These are phyloP conservation scores for Pulchroboletus neoregius DNA, from an alignment of 1,284 basidiomycete genomes.

Conservation along the genomic window DNA sequence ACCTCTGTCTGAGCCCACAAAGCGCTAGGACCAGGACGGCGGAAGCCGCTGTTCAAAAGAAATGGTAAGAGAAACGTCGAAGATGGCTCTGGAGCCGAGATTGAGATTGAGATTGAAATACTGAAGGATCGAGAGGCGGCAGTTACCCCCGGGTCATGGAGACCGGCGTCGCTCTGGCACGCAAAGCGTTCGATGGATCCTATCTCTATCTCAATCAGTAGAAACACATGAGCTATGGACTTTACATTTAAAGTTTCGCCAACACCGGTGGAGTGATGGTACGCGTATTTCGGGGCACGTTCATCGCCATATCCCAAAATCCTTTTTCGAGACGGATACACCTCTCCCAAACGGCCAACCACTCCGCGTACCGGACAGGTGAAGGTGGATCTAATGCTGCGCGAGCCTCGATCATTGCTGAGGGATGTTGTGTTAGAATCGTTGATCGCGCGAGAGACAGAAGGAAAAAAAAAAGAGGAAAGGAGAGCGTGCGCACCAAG, in stretches of 20 bases:
- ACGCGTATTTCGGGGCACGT: constrained; percentile 30
- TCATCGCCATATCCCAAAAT: constrained; percentile 88
- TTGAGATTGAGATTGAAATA: constrained; percentile 38
- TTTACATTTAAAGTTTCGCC: no score
- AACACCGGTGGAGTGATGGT: no score
- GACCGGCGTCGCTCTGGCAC: no score
- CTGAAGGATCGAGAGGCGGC: no score
- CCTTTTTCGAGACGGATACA: constrained; percentile 78
- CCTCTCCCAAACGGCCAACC: constrained; percentile 73
- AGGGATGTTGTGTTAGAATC: neutral
- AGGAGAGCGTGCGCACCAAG: constrained; percentile 49
- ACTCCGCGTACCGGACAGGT: constrained; percentile 54
- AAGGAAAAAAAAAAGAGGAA: no score
- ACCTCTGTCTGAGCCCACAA: constrained; percentile 60
- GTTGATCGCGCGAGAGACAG: neutral
- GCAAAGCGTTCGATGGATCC: no score
- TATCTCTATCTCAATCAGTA: no score
- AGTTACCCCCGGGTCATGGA: neutral
- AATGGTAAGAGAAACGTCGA: constrained; percentile 2
- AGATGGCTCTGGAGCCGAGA: constrained; percentile 31
- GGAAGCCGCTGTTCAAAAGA: constrained; percentile 24
- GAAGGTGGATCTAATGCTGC: constrained; percentile 67
- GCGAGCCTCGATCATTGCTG: constrained; percentile 61
- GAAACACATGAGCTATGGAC: no score
- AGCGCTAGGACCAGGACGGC: constrained; percentile 29